Conservation (phyloP, 148 eudicot genomes). For the Rhododendron simsii region DNA sequence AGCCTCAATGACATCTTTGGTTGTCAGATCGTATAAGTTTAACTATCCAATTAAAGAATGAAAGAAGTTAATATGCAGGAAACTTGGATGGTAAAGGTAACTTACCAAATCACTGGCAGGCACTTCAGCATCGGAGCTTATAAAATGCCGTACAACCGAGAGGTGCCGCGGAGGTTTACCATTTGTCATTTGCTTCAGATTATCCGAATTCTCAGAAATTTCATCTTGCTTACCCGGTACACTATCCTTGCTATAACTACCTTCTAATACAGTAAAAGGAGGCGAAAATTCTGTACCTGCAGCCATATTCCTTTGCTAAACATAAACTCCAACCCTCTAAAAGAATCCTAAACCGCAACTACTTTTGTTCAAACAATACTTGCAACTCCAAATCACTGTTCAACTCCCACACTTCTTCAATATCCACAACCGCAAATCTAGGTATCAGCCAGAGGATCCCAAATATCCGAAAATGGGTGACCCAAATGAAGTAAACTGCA, state of each 20-base stretch:
- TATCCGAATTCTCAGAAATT: slow-evolving; percentile 30
- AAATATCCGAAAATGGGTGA: background rate
- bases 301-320: slow-evolving; percentile 45
- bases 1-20: background rate
- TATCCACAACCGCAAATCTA: background rate
- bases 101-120: slow-evolving; percentile 45
- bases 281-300: slow-evolving; percentile 67
- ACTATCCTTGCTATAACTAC: slow-evolving; percentile 31
- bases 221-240: slow-evolving; percentile 33
- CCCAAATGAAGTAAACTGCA: background rate
- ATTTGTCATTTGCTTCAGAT: slow-evolving; percentile 37
- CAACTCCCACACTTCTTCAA: background rate
- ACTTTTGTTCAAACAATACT: background rate
- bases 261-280: slow-evolving; percentile 40
- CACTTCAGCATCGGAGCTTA: slow-evolving; percentile 36
- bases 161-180: slow-evolving; percentile 71
- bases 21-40: background rate
- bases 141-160: slow-evolving; percentile 53
- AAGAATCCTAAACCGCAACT: background rate
- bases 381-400: background rate
- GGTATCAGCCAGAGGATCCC: background rate
- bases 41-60: background rate
- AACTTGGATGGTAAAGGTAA: background rate
- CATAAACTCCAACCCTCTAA: slow-evolving; percentile 25
- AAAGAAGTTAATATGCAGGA: background rate